Base-by-base conservation (phyloP, 345 rosid genomes). In the Aquilaria malaccensis region DNA sequence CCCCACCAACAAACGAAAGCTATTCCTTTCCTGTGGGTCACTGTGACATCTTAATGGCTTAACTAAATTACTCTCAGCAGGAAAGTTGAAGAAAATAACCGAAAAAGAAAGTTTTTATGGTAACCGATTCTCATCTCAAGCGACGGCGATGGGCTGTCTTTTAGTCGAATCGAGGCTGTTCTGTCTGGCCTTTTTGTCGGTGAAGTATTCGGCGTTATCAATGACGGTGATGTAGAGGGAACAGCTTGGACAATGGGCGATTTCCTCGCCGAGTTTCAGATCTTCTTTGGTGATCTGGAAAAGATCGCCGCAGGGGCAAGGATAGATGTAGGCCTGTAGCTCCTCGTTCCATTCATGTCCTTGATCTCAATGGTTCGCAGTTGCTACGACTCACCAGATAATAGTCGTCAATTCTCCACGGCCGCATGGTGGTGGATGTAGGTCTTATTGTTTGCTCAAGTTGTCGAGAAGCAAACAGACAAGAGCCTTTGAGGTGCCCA, bases 301-400 rank as follows among this genome's bases (percentile, higher is more conserved):
- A 53, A 89, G 73, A 62, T 89, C 97, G 30, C 97, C 97, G 77
- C 98, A 93, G 10, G 97, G 97, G 50, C 97, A 93, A 1, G 97
- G 97, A 62, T 87, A 89, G 30, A 96, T 93, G 72, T 77, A 89
- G 33, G 87, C 83, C 64, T 81, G 74, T 13, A 89, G 62, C 80
- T 87, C 90, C 61, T 84, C 88, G 72, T 72, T 89, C 98, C 98
- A 89, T 70, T 87, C 88, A 93, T 87, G 58, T 93, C 98, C 50
- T 93, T 96, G 63, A 93, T 93, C 85, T 89, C 98, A 37, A 37
- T 37, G 43, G 43, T 3, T 37, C 43, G 2, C 43, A 37, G 43
- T 7, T 37, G 43, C 5, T 37, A 37, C 43, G 7, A 3, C 43
- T 37, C 43, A 7, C 43, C 7, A 3, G 43, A 37, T 22, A 22